Percentiles rank a stretch among this genome's conserved stretches.
Conservation (phyloP, 441 rosid genomes). For the Monsonia emarginata region DNA sequence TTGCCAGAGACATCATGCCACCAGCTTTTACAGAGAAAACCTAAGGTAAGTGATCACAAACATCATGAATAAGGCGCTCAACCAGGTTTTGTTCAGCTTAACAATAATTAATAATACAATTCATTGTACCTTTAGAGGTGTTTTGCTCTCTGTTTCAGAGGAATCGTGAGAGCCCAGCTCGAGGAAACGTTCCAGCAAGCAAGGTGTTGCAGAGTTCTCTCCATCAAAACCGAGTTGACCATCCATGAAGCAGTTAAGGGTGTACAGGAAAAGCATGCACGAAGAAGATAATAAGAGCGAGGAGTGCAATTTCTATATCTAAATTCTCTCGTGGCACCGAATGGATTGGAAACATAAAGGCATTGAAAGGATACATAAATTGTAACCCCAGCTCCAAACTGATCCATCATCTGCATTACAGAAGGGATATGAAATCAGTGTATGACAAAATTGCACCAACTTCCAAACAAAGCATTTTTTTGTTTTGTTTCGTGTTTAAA, state of each 20-base stretch:
- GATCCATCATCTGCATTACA: slow-evolving; percentile 70
- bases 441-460: background rate
- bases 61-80: background rate
- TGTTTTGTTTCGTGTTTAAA: too few relatives aligned
- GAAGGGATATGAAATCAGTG: slow-evolving; percentile 8
- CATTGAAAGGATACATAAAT: slow-evolving; percentile 61
- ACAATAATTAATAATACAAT: background rate
- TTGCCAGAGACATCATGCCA: slow-evolving; percentile 78
- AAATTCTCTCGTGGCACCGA: background rate
- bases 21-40: slow-evolving; percentile 63
- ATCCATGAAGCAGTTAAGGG: slow-evolving; percentile 66
- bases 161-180: slow-evolving; percentile 28
- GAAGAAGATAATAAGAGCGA: background rate
- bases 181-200: slow-evolving; percentile 35
- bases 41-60: slow-evolving; percentile 24
- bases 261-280: slow-evolving; percentile 13
- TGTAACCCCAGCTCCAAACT: slow-evolving; percentile 89
- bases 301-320: background rate
- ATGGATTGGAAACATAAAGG: background rate
- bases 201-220: slow-evolving; percentile 42
- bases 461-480: background rate
- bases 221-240: slow-evolving; percentile 77
- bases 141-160: slow-evolving; percentile 24
- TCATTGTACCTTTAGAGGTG: slow-evolving; percentile 41
- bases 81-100: background rate